Evolutionary conservation across 73 alveolate genomes (phyloP).

Genomic region (Paramecium octaurelia): DNA sequence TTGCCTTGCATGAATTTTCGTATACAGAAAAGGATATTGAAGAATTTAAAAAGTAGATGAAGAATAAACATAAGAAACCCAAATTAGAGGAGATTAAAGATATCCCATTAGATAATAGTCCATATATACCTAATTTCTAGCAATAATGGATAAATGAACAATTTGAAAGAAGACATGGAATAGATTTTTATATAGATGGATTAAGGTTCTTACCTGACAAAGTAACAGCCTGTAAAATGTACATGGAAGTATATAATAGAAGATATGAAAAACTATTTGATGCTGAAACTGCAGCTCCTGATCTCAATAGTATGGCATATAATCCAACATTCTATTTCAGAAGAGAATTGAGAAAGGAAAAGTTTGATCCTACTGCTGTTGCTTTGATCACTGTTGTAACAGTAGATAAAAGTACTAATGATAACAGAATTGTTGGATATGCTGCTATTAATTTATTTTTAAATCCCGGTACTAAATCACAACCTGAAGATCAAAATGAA

Average conservation of each 20-base stretch:
- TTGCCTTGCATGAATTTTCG: constrained; percentile 31
- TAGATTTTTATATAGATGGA: constrained; percentile 86
- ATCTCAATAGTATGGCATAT: constrained; percentile 47
- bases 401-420: constrained; percentile 68
- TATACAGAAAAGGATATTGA: neutral
- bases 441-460: constrained; percentile 80
- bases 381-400: constrained; percentile 77
- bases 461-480: constrained; percentile 62
- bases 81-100: constrained; percentile 26
- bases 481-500: constrained; percentile 68
- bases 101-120: constrained; percentile 43
- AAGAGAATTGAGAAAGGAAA: constrained; percentile 75
- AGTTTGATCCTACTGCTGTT: constrained; percentile 78
- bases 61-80: constrained; percentile 38
- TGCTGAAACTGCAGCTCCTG: constrained; percentile 73
- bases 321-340: constrained; percentile 78
- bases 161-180: constrained; percentile 79
- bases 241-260: constrained; percentile 59
- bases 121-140: constrained; percentile 63
- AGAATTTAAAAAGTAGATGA: neutral
- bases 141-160: constrained; percentile 66
- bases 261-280: constrained; percentile 67
- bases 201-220: constrained; percentile 86
- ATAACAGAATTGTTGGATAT: constrained; percentile 80
- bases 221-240: constrained; percentile 72